A percentile compares a stretch with the other conserved stretches of the same genome.
Conservation (phyloP, 2,329 filamentous ascomycete genomes). For the Fusarium heterosporum region DNA sequence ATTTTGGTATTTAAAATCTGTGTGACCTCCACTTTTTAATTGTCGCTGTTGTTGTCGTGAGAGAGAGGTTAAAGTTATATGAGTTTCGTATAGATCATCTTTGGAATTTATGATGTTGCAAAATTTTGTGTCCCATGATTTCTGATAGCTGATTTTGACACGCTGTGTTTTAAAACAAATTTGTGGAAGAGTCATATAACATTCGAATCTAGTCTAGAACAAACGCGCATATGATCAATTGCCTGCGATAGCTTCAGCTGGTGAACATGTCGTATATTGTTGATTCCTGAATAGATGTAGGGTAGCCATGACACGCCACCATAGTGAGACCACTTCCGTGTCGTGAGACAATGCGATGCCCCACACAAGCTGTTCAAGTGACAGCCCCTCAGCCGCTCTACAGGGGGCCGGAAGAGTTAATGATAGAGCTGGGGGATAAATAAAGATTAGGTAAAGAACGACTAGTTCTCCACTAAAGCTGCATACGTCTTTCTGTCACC, state of each 20-base stretch:
- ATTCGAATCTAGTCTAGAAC: background rate
- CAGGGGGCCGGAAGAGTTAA: no score
- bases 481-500: no score
- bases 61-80: background rate
- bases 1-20: constrained; percentile 29
- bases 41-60: background rate
- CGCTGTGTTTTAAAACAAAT: no score
- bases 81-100: fast-evolving
- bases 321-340: constrained; percentile 35
- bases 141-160: background rate
- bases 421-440: no score
- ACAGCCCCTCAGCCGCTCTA: constrained; percentile 20
- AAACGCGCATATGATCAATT: constrained; percentile 10
- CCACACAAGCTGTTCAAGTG: constrained; percentile 37
- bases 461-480: no score
- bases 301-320: constrained; percentile 38
- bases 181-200: no score
- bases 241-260: constrained; percentile 3
- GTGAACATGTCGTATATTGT: constrained; percentile 1
- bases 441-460: no score
- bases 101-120: constrained; percentile 1
- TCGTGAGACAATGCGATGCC: constrained; percentile 23
- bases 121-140: background rate
- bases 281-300: constrained; percentile 22
- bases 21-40: constrained; percentile 25